Conservation (phyloP, 129 eudicot species). For the Flaveria sonorensis region DNA sequence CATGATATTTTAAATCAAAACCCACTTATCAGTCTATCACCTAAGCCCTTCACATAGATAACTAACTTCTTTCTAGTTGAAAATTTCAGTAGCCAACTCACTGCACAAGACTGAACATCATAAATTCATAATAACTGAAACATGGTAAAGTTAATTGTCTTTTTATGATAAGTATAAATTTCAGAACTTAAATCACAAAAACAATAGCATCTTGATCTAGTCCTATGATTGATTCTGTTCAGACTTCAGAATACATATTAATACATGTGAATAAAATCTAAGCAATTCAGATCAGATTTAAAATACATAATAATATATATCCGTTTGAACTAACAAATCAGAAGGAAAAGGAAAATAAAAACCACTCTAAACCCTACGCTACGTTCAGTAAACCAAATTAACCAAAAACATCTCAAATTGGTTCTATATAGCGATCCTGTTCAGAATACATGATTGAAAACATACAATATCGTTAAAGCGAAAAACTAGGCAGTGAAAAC, state of each 20-base stretch:
- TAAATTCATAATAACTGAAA: background rate
- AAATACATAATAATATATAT: background rate
- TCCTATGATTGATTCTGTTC: slow-evolving; percentile 7
- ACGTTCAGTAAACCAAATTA: background rate
- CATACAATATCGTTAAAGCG: background rate
- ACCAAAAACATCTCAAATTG: background rate
- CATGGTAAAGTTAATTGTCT: background rate
- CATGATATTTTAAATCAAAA: background rate
- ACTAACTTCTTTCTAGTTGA: background rate
- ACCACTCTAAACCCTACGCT: slow-evolving; percentile 31
- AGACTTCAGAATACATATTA: background rate
- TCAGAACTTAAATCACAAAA: background rate
- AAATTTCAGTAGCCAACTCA: background rate
- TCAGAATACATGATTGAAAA: slow-evolving; percentile 4
- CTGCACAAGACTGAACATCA: background rate
- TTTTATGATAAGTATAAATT: background rate
- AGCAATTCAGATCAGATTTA: background rate
- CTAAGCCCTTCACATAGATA: slow-evolving; percentile 13
- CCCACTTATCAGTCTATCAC: background rate
- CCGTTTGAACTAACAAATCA: background rate
- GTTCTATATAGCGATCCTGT: background rate
- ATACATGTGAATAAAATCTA: background rate
- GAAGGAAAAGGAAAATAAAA: background rate
- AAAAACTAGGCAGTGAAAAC: background rate
- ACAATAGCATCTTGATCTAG: slow-evolving; percentile 5